phyloP scores from a whole-genome alignment of 202 grass and related monocot species.

The Hordeum pubiflorum region DNA sequence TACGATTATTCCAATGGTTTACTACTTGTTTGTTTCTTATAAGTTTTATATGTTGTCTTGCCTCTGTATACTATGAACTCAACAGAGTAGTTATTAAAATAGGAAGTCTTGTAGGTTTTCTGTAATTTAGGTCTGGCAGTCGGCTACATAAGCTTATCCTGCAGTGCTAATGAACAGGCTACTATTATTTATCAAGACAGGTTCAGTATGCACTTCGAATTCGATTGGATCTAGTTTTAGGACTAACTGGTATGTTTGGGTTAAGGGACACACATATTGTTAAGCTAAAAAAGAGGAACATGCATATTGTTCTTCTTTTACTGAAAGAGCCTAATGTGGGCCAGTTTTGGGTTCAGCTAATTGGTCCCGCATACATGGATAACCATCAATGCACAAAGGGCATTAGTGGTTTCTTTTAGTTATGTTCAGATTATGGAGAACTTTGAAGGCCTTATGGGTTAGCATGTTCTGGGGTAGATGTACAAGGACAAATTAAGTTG shows the following conservation, averaged over 20 bases:
- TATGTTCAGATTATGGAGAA: not conserved
- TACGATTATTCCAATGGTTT: not conserved
- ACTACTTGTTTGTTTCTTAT: not conserved
- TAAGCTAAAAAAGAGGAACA: too few species aligned
- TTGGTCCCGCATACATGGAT: too few species aligned
- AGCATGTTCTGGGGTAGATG: not conserved
- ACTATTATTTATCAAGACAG: not conserved
- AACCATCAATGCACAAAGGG: not conserved
- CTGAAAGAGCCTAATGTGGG: not conserved
- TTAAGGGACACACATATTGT: not conserved
- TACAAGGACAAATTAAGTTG: not conserved
- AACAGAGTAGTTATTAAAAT: too few species aligned
- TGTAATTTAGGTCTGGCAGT: not conserved
- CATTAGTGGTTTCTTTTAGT: not conserved
- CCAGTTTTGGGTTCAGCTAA: not conserved
- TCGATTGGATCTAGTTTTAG: not conserved
- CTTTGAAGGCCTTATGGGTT: not conserved
- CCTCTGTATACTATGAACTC: too few species aligned
- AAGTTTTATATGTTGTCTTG: not conserved
- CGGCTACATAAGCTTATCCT: not conserved
- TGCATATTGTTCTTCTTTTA: too few species aligned
- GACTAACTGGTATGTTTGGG: not conserved
- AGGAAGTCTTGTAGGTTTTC: not conserved
- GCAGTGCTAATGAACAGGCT: not conserved
- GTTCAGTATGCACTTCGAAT: not conserved